Evolutionary conservation across 352 stramenopile species (phyloP), one percentile per base, ranked within the genome.

Genomic region (Phytopythium oedochilum): DNA sequence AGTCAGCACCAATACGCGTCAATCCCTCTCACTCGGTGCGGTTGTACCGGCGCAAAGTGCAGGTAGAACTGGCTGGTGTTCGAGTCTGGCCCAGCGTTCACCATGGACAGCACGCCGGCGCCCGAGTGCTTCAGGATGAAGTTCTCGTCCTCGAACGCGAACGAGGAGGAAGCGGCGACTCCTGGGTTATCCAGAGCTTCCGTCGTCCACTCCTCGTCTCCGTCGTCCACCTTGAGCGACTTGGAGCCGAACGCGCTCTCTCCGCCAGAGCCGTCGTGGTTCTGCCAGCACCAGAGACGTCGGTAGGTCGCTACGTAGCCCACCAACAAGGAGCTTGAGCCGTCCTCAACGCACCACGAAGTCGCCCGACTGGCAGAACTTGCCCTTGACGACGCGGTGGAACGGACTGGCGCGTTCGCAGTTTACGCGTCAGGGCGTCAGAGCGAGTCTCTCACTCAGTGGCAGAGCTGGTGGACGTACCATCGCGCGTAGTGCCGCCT

Each of bases 31-130:
- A 34, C 8, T 32, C 26, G n/a, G 5, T 48, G 22, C 14, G 29
- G 20, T 1, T 0, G 44, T 63, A 88, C 78, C 23, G 66, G 35
- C 2, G 44, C 60, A 62, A 88, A 86, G 55, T 83, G 76, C 35
- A 99, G 88, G 64, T 98, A 98, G 69, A 99, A 99, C 63, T 98
- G 92, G 48, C 85, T 96, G 2, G 89, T 92, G 71, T 99, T 99
- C 0, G 93, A 97, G 77, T 99, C 73, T 1, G 82, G 86, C 2
- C 96, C 96, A 12, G 83, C 76, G 68, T 99, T 99, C 18, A 86
- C 95, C 93, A 98, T 98, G 36, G 84, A 96, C 15, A 99, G 66
- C 17, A 96, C 83, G 20, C 94, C 94, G 0, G 83, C 62, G 5
- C 83, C 75, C 28, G 73, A 78, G 74, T 99, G 96, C 26, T 61